Evolutionary conservation across 1,284 basidiomycete species (phyloP).

Genomic region (Veloboletus limbatus): DNA sequence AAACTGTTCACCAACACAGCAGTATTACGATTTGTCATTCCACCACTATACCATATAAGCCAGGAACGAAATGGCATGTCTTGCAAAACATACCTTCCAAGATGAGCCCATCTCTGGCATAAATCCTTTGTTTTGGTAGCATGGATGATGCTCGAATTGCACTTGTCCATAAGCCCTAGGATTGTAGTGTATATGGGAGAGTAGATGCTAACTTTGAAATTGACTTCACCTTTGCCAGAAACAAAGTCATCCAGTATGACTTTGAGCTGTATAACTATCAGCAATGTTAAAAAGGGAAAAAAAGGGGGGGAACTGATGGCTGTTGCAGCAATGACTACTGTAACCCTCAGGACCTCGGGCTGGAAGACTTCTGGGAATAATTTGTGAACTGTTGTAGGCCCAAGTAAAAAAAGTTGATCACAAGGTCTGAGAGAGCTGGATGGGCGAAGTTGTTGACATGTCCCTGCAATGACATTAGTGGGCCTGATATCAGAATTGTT

Average conservation of each 20-base stretch:
- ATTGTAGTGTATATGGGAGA: neutral
- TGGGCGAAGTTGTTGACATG: slow-evolving; percentile 12
- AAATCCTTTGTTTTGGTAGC: neutral
- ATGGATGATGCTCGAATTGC: neutral
- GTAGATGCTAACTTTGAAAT: neutral
- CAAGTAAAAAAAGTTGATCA: slow-evolving; percentile 10
- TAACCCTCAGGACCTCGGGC: neutral
- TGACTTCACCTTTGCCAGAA: slow-evolving; percentile 1
- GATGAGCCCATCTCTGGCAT: neutral
- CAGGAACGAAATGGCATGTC: no score
- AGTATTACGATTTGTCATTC: no score
- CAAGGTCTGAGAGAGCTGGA: neutral
- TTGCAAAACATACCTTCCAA: no score
- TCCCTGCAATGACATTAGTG: slow-evolving; percentile 4
- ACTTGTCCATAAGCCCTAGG: slow-evolving; percentile 2
- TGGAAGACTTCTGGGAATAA: slow-evolving; percentile 3
- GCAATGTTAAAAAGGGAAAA: no score
- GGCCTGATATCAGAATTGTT: neutral
- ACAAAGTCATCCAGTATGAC: neutral
- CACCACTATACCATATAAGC: no score
- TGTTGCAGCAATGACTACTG: neutral
- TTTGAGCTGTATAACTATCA: neutral
- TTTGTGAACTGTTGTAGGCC: neutral
- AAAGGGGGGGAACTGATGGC: no score
- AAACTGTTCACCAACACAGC: no score